Evolutionary conservation across 139 green algal species (phyloP).

Genomic region (Coccomyxa sp.): DNA sequence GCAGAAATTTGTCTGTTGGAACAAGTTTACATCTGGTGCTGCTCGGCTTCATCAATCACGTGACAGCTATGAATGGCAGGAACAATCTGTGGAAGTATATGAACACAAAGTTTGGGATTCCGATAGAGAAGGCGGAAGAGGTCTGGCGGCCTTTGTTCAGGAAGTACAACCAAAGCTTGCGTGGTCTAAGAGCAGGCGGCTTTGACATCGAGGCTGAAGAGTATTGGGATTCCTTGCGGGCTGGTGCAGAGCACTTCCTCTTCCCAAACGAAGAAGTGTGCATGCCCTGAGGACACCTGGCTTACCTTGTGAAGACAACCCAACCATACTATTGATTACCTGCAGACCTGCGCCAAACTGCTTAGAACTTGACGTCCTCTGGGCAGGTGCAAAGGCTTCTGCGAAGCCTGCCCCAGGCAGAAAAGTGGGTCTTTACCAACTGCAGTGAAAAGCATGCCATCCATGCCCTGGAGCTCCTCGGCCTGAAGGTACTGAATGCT

Average conservation of each 20-base stretch:
- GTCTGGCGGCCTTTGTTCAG: constrained; percentile 12
- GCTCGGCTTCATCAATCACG: neutral
- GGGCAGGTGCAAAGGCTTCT: constrained; percentile 15
- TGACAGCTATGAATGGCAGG: neutral
- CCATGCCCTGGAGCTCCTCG: constrained; percentile 5
- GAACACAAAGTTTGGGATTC: constrained; percentile 16
- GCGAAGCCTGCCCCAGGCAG: constrained; percentile 11
- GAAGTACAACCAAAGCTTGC: constrained; percentile 19
- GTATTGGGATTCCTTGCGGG: constrained; percentile 23
- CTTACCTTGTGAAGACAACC: no score
- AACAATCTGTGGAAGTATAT: constrained; percentile 21
- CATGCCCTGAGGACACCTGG: neutral
- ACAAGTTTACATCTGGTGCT: neutral
- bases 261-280: constrained; percentile 10
- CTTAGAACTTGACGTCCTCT: no score
- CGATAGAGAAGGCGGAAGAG: constrained; percentile 2
- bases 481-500: constrained; percentile 2
- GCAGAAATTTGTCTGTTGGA: neutral
- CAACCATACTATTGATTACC: no score
- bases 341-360: no score
- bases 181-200: constrained; percentile 2
- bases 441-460: constrained; percentile 22
- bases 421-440: constrained; percentile 24
- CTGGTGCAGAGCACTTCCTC: constrained; percentile 11
- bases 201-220: constrained; percentile 15